Evolutionary conservation across 2,329 filamentous ascomycete species (phyloP), one percentile per base, ranked within the genome.

Genomic region (Monilinia fructicola): DNA sequence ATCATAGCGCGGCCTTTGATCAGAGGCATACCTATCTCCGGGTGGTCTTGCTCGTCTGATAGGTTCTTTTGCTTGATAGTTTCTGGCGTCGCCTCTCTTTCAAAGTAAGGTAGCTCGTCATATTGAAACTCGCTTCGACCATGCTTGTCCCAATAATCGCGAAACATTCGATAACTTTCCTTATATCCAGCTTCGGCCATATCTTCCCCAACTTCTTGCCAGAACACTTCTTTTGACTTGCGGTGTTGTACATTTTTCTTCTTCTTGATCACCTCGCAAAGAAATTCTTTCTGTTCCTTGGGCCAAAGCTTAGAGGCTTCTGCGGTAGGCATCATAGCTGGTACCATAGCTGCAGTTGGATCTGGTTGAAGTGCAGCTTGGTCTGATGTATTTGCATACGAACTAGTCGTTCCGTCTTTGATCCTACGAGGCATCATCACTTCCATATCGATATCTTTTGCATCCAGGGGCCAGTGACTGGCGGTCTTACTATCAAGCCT

Each of bases 61-160:
- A 40, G 53, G 10, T 11, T 40, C 14, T 23, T 40, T 55, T 16
- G 31, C 21, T 9, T 55, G 53, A 7, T 23, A 23, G 21, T 16
- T 52, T 14, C 12, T 2, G 48, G 11, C 16, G 11, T 52, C 11
- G n/a, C n/a, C 10, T 4, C 18, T 55, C 2, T 55, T 0, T 7
- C 35, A 21, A 55, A 55, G 7, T 14, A 23, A 6, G 21, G 31
- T 23, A 14, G 18, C n/a, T 55, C 53, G 9, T 55, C 53, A 55
- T 55, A 55, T 23, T n/a, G n/a, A 38, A 55, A 55, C 12, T 55
- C 53, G 9, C 9, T 4, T 23, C 53, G 53, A 55, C 53, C 53
- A 7, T 55, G 21, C 21, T 23, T 35, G 11, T 38, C 53, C 53
- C 53, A 55, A 55, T 55, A 55, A n/a, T 55, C 53, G n/a, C 31